Conservation (phyloP, 2,329 filamentous ascomycete genomes). For the Penicillium fuscoglaucum region DNA sequence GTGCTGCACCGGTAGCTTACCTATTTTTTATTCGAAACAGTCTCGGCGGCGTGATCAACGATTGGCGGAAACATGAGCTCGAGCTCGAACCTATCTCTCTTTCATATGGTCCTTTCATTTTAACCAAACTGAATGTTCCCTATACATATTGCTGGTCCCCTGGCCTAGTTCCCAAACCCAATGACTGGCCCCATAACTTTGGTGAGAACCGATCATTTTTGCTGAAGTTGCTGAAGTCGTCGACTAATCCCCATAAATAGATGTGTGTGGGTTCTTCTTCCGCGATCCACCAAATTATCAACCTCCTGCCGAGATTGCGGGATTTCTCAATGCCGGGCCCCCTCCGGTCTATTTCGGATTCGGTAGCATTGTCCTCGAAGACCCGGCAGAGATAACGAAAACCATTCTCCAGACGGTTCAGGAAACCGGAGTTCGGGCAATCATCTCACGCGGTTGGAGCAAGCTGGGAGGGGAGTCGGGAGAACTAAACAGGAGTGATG, state of each 20-base stretch:
- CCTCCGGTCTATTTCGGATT: slow-evolving; percentile 57
- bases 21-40: slow-evolving; percentile 9
- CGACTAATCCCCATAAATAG: neutral
- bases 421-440: slow-evolving; percentile 48
- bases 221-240: too few species aligned
- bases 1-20: neutral
- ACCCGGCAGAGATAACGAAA: slow-evolving; percentile 45
- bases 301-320: slow-evolving; percentile 38
- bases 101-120: slow-evolving; percentile 34
- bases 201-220: neutral
- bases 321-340: slow-evolving; percentile 48
- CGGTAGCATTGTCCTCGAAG: slow-evolving; percentile 54
- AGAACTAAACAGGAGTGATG: slow-evolving; percentile 19
- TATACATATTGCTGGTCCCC: slow-evolving; percentile 45
- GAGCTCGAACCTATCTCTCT: slow-evolving; percentile 37
- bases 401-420: slow-evolving; percentile 49
- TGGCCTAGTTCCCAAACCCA: slow-evolving; percentile 36
- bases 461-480: slow-evolving; percentile 38
- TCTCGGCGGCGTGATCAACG: slow-evolving; percentile 46
- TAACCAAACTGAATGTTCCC: slow-evolving; percentile 34
- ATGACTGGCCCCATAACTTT: slow-evolving; percentile 31
- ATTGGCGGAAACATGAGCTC: slow-evolving; percentile 34
- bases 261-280: slow-evolving; percentile 48
- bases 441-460: slow-evolving; percentile 56
- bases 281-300: slow-evolving; percentile 31